Percentiles rank a stretch among this genome's conserved stretches.
These are phyloP conservation scores for Arctostaphylos glauca DNA, from an alignment of 148 eudicot genomes.

Conservation along the genomic window DNA sequence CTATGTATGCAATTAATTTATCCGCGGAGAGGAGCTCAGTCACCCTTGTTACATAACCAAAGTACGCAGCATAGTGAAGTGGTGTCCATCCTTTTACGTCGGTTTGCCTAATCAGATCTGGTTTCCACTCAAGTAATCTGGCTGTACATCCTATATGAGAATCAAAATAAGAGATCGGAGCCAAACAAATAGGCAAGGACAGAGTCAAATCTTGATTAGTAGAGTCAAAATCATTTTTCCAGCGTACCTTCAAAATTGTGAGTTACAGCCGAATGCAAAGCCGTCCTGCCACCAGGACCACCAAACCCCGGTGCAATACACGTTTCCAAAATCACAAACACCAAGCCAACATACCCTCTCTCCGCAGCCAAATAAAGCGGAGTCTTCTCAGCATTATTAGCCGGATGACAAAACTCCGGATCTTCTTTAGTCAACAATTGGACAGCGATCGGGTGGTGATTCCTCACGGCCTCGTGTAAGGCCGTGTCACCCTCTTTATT, in stretches of 20 bases:
- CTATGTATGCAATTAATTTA: not conserved
- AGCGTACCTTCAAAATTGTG: not conserved
- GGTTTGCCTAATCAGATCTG: not conserved
- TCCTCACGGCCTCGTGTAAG: slow-evolving; percentile 1
- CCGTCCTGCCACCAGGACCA: not conserved
- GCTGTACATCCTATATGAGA: not conserved
- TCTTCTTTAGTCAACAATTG: not conserved
- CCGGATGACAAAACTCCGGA: slow-evolving; percentile 5
- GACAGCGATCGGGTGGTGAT: not conserved
- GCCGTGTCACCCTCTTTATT: not conserved
- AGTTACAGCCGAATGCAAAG: not conserved
- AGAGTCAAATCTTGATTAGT: too few species aligned
- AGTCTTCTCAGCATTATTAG: not conserved
- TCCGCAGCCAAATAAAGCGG: not conserved
- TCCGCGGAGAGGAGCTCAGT: not conserved
- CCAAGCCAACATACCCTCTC: not conserved
- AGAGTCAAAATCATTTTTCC: too few species aligned
- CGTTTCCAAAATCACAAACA: not conserved
- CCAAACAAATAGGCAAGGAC: too few species aligned
- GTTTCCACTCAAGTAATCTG: not conserved
- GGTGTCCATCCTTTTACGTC: not conserved
- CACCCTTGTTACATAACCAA: not conserved
- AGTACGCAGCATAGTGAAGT: not conserved
- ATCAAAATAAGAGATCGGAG: not conserved
- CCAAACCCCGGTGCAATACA: not conserved